phyloP scores from a whole-genome alignment of 306 rosid species.

The Citrullus mucosospermus region DNA sequence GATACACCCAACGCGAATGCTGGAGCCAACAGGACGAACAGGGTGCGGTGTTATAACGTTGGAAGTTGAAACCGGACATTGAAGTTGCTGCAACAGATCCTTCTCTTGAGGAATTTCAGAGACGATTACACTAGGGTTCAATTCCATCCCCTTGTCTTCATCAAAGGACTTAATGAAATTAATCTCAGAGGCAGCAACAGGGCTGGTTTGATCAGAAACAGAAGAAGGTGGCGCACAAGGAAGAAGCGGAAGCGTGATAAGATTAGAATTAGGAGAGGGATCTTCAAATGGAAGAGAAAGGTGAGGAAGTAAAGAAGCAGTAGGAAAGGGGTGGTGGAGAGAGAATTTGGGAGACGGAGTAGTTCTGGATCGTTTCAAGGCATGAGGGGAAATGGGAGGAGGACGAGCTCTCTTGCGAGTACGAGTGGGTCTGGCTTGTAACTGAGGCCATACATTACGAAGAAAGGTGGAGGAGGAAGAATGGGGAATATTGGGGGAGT shows the following conservation, averaged over 20 bases:
- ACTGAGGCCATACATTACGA: slow-evolving; percentile 66
- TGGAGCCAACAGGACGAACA: slow-evolving; percentile 66
- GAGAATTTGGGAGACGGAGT: not conserved
- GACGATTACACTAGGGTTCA: slow-evolving; percentile 13
- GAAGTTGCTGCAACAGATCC: slow-evolving; percentile 52
- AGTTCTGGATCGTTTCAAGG: slow-evolving; percentile 39
- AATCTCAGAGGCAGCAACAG: not conserved
- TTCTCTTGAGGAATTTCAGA: slow-evolving; percentile 54
- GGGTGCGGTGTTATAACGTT: slow-evolving; percentile 63
- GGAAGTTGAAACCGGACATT: slow-evolving; percentile 10
- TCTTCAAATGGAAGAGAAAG: slow-evolving; percentile 14
- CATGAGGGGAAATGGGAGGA: slow-evolving; percentile 31
- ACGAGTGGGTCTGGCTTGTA: slow-evolving; percentile 86
- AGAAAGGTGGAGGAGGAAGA: slow-evolving; percentile 87
- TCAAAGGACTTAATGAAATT: slow-evolving; percentile 10
- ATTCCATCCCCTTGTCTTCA: slow-evolving; percentile 23
- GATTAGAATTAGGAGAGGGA: not conserved
- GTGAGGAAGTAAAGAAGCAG: slow-evolving; percentile 20
- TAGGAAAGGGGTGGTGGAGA: not conserved
- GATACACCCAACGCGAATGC: slow-evolving; percentile 54
- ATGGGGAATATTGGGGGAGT: slow-evolving; percentile 45
- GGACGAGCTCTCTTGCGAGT: slow-evolving; percentile 66
- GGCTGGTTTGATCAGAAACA: not conserved
- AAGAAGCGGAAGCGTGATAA: slow-evolving; percentile 55
- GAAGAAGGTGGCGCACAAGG: slow-evolving; percentile 4